A percentile compares a stretch with the other conserved stretches of the same genome.
Conservation (phyloP, 352 stramenopile species). For the Phytopythium oedochilum region DNA sequence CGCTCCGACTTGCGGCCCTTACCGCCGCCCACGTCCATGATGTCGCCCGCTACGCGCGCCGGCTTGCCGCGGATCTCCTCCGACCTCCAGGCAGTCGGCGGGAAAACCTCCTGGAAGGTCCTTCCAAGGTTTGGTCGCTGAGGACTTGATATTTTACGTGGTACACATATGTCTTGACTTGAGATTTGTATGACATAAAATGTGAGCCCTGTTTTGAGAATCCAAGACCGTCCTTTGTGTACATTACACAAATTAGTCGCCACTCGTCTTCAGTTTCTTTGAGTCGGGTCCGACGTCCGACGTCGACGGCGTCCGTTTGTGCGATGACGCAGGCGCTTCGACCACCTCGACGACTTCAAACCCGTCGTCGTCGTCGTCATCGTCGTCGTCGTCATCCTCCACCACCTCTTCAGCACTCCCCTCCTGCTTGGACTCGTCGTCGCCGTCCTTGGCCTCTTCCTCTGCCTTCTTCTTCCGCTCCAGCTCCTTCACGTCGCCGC, state of each 20-base stretch:
- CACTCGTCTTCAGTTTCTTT: slow-evolving; percentile 25
- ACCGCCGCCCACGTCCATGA: neutral
- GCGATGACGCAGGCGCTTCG: slow-evolving; percentile 1
- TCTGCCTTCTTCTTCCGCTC: slow-evolving; percentile 20
- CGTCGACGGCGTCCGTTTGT: slow-evolving; percentile 15
- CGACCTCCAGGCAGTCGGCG: no score
- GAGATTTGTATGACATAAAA: no score
- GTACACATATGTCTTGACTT: no score
- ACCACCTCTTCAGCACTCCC: slow-evolving; percentile 5
- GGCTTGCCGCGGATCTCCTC: neutral
- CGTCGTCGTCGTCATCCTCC: slow-evolving; percentile 14
- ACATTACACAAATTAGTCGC: neutral
- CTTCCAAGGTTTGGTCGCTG: no score
- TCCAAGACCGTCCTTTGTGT: neutral
- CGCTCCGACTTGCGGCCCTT: neutral
- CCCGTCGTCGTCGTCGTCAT: slow-evolving; percentile 16
- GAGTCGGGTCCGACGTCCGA: slow-evolving; percentile 3
- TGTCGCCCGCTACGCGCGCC: neutral
- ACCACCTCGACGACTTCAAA: slow-evolving; percentile 20
- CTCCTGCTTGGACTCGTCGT: slow-evolving; percentile 12
- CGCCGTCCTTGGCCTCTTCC: slow-evolving; percentile 30
- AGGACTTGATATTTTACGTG: no score
- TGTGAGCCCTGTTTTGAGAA: no score
- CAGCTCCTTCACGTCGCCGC: slow-evolving; percentile 58
- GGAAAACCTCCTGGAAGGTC: no score